phyloP scores from a whole-genome alignment of 2,329 filamentous ascomycete genomes.

The Talaromyces sp. region DNA sequence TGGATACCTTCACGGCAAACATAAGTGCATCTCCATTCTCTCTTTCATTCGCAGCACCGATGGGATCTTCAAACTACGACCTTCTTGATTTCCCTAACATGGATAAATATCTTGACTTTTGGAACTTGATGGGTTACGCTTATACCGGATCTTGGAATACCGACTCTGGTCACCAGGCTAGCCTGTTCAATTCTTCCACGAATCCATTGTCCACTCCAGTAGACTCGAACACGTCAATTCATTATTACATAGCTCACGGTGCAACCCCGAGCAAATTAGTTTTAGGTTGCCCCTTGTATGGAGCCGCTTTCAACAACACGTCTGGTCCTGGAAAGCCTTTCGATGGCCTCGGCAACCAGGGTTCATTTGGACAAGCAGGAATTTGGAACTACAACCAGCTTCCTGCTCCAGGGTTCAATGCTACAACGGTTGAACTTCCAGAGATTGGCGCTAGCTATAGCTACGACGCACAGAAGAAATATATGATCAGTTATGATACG shows the following conservation, averaged over 20 bases:
- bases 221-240: neutral
- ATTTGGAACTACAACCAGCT: conserved; percentile 79
- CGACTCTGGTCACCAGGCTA: conserved; percentile 2
- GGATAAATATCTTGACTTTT: conserved; percentile 47
- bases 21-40: conserved; percentile 7
- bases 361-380: conserved; percentile 38
- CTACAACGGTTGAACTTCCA: conserved; percentile 1
- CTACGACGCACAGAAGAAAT: conserved; percentile 56
- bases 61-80: conserved; percentile 42
- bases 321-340: conserved; percentile 4
- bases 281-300: conserved; percentile 6
- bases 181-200: neutral
- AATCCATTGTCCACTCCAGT: conserved; percentile 5
- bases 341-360: conserved; percentile 28
- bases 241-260: conserved; percentile 5
- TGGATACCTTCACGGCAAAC: conserved; percentile 3
- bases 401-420: conserved; percentile 59
- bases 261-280: conserved; percentile 8
- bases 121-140: conserved; percentile 75
- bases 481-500: conserved; percentile 71
- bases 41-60: conserved; percentile 20
- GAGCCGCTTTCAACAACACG: conserved; percentile 4
- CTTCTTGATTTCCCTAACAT: conserved; percentile 40
- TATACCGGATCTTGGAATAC: conserved; percentile 38
- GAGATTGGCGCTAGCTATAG: conserved; percentile 52